Conservation (phyloP, 2,329 filamentous ascomycete genomes). For the Penicillium sclerotigenum region DNA sequence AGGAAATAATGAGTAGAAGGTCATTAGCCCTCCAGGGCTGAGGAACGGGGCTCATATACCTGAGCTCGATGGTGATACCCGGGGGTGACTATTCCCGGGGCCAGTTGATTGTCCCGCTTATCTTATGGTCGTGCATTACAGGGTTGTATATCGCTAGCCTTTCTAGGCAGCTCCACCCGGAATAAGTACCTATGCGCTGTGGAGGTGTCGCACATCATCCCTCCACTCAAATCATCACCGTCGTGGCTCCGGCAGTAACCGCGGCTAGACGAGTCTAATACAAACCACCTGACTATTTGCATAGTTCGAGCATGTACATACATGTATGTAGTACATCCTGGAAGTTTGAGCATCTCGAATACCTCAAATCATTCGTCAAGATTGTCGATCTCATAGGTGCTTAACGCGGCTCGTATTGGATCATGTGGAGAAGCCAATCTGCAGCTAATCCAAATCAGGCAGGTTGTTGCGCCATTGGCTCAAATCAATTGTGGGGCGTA, state of each 20-base stretch:
- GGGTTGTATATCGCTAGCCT: slow-evolving; percentile 14
- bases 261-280: not conserved
- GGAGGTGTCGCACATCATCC: not conserved
- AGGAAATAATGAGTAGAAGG: slow-evolving; percentile 1
- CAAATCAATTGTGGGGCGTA: not conserved
- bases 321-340: not conserved
- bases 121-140: slow-evolving; percentile 11
- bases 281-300: not conserved
- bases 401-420: slow-evolving; percentile 3
- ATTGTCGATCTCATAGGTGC: not conserved
- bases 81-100: not conserved
- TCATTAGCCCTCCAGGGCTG: not conserved
- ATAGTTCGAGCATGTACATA: not conserved
- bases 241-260: not conserved
- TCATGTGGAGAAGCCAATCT: slow-evolving; percentile 14
- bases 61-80: slow-evolving; percentile 2
- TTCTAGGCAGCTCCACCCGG: slow-evolving; percentile 26
- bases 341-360: not conserved
- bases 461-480: slow-evolving; percentile 8
- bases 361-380: not conserved
- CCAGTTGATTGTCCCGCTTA: slow-evolving; percentile 2
- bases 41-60: slow-evolving; percentile 20
- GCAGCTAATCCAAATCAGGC: slow-evolving; percentile 12
- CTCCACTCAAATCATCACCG: not conserved
- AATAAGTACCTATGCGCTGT: not conserved